phyloP scores from a whole-genome alignment of 306 rosid species.

The Casuarina glauca region DNA sequence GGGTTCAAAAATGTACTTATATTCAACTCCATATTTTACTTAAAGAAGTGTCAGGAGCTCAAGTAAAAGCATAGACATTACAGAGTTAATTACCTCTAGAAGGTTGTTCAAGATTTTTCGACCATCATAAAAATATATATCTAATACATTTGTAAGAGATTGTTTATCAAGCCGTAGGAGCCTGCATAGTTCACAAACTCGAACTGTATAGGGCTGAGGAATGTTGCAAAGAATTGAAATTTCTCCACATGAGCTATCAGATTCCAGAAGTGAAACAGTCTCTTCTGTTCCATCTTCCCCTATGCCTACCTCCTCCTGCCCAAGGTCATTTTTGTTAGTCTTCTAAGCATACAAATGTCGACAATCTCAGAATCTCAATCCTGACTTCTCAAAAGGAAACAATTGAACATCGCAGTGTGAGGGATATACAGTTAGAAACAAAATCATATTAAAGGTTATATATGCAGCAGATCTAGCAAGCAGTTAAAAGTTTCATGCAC shows the following conservation, averaged over 20 bases:
- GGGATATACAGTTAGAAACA: neutral
- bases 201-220: constrained; percentile 89
- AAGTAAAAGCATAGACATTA: neutral
- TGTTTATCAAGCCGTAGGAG: constrained; percentile 92
- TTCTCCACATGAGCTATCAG: constrained; percentile 75
- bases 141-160: constrained; percentile 80
- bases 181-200: constrained; percentile 82
- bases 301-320: constrained; percentile 78
- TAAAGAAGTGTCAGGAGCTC: constrained; percentile 3
- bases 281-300: constrained; percentile 78
- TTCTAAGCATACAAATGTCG: constrained; percentile 16
- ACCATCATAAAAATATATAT: constrained; percentile 84
- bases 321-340: constrained; percentile 14
- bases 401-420: constrained; percentile 5
- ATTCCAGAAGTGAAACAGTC: constrained; percentile 55
- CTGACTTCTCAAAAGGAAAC: neutral
- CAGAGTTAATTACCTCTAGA: constrained; percentile 64
- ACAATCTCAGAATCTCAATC: neutral
- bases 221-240: constrained; percentile 92
- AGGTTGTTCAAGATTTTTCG: constrained; percentile 89
- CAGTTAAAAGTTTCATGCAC: constrained; percentile 13
- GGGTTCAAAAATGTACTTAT: constrained; percentile 8
- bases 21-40: constrained; percentile 6
- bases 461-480: neutral
- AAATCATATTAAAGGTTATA: constrained; percentile 11